phyloP scores from a whole-genome alignment of 1,284 basidiomycete genomes.

The Retiboletus flavoniger region DNA sequence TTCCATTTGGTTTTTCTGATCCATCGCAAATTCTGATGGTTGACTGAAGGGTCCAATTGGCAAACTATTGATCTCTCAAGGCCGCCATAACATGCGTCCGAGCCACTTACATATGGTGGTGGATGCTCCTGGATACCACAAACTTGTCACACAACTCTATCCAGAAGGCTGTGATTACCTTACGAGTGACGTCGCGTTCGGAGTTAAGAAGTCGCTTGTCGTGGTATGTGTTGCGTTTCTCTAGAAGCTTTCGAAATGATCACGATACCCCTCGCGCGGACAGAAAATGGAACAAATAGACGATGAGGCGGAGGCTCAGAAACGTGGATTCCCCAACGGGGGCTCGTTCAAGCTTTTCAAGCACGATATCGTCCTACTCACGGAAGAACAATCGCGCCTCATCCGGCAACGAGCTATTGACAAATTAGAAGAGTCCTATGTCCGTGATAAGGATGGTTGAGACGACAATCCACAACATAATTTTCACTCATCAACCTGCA shows the following conservation, averaged over 20 bases:
- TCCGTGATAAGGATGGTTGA: conserved; percentile 6
- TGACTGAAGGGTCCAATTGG: conserved; percentile 66
- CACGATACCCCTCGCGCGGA: neutral
- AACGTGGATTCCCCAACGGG: conserved; percentile 60
- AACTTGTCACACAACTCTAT: conserved; percentile 74
- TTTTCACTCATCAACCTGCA: neutral
- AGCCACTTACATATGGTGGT: conserved; percentile 79
- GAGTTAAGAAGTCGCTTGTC: conserved; percentile 65
- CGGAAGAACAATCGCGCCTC: conserved; percentile 38
- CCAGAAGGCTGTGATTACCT: conserved; percentile 69
- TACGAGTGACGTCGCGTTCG: conserved; percentile 73
- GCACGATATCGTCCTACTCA: conserved; percentile 60
- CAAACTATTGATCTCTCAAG: conserved; percentile 54
- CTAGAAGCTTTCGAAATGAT: neutral
- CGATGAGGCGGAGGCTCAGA: conserved; percentile 52
- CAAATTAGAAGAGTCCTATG: conserved; percentile 4
- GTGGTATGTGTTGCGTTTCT: conserved; percentile 40
- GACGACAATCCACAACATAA: neutral
- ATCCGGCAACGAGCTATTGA: conserved; percentile 5
- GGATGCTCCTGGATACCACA: conserved; percentile 67
- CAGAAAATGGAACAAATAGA: conserved; percentile 52
- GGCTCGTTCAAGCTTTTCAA: conserved; percentile 62
- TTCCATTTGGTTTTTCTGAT: conserved; percentile 1
- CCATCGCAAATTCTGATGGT: conserved; percentile 1
- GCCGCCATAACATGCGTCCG: conserved; percentile 76